Evolutionary conservation across 164 flowering plant genomes (phyloP).

Genomic region (Nelumbo lutea): DNA sequence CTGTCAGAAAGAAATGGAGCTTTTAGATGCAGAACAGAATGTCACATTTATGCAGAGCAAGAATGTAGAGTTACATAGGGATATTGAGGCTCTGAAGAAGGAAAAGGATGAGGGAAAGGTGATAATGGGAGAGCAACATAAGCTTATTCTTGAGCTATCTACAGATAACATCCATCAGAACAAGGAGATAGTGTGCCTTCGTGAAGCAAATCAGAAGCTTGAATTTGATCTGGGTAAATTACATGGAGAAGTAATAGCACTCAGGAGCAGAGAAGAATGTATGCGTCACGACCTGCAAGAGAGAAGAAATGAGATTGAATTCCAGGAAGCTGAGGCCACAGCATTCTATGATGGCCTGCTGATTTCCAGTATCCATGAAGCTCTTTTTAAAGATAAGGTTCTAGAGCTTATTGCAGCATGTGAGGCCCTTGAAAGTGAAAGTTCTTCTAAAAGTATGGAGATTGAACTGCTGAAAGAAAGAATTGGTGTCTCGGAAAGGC

Average conservation of each 20-base stretch:
- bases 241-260: conserved; percentile 40
- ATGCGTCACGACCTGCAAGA: conserved; percentile 52
- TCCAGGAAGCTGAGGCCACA: conserved; percentile 73
- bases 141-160: conserved; percentile 31
- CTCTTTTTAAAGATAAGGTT: conserved; percentile 56
- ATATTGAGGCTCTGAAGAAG: conserved; percentile 39
- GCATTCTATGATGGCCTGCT: conserved; percentile 58
- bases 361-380: conserved; percentile 1
- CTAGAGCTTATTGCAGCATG: conserved; percentile 51
- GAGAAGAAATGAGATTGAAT: conserved; percentile 53
- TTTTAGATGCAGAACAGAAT: conserved; percentile 33
- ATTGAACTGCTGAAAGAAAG: conserved; percentile 9
- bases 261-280: conserved; percentile 39
- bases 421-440: conserved; percentile 30
- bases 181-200: conserved; percentile 46
- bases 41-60: conserved; percentile 32
- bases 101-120: conserved; percentile 32
- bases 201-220: conserved; percentile 35
- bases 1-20: conserved; percentile 28
- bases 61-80: conserved; percentile 33
- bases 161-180: conserved; percentile 24
- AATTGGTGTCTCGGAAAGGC: conserved; percentile 46
- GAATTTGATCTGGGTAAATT: conserved; percentile 35
- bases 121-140: conserved; percentile 30
- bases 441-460: conserved; percentile 22